phyloP scores from a whole-genome alignment of 768 basidiomycete genomes.

The Gautieria morchelliformis region DNA sequence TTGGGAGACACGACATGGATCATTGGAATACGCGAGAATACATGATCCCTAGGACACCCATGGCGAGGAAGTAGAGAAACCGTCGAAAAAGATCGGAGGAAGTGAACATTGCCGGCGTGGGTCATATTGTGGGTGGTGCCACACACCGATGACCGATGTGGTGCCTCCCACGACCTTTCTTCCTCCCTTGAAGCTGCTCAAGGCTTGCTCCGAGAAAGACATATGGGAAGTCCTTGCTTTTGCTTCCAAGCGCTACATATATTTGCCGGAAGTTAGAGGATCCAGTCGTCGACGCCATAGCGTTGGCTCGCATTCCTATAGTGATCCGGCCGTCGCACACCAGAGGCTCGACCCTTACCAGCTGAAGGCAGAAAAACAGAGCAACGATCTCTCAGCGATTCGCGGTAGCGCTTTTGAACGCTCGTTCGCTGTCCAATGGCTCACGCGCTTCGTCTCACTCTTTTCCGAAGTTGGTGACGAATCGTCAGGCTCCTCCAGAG shows the following conservation, averaged over 20 bases:
- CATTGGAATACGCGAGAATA: too few species aligned
- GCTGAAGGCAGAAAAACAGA: not conserved
- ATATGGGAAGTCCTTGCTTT: slow-evolving; percentile 39
- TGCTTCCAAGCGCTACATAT: slow-evolving; percentile 44
- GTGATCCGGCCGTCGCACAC: not conserved
- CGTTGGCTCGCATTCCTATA: not conserved
- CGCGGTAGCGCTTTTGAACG: slow-evolving; percentile 62
- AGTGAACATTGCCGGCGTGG: not conserved
- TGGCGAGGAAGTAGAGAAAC: not conserved
- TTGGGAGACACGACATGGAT: too few species aligned
- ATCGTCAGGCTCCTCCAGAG: slow-evolving; percentile 20
- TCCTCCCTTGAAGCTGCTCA: slow-evolving; percentile 20
- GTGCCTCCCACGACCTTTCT: slow-evolving; percentile 32
- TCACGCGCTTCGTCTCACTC: slow-evolving; percentile 48
- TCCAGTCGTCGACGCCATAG: slow-evolving; percentile 32
- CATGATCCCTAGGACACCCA: too few species aligned
- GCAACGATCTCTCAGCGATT: slow-evolving; percentile 22
- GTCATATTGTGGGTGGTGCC: not conserved
- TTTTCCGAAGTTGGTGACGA: not conserved
- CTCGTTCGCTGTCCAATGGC: slow-evolving; percentile 60
- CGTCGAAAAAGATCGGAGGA: not conserved
- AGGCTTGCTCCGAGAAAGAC: slow-evolving; percentile 9
- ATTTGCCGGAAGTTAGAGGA: slow-evolving; percentile 53
- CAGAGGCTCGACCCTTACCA: not conserved
- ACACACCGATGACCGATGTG: not conserved